A percentile compares a stretch with the other conserved stretches of the same genome.
These are phyloP conservation scores for Phyllosticta citribraziliensis DNA, from an alignment of 2,329 filamentous ascomycete genomes.

Conservation along the genomic window DNA sequence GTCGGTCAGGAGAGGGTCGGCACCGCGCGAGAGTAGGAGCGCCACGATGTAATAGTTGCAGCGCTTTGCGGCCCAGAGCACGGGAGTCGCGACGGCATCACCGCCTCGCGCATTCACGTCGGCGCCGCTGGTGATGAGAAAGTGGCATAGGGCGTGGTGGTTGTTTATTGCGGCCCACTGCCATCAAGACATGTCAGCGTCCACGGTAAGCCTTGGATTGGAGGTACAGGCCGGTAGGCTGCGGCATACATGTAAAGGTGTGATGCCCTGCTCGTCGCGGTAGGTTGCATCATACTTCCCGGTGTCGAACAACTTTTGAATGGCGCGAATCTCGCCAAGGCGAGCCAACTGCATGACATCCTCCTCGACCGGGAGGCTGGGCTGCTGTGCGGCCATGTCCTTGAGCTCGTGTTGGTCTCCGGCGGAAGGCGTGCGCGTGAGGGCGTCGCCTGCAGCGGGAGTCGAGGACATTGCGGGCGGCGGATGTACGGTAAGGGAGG, in stretches of 20 bases:
- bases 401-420: slow-evolving; percentile 26
- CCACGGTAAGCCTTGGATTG: not conserved
- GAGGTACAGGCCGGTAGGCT: not conserved
- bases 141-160: slow-evolving; percentile 94
- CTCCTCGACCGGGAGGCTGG: slow-evolving; percentile 46
- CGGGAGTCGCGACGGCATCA: slow-evolving; percentile 84
- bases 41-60: slow-evolving; percentile 97
- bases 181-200: slow-evolving; percentile 4
- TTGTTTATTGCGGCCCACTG: slow-evolving; percentile 99
- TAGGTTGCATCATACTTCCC: slow-evolving; percentile 75
- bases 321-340: slow-evolving; percentile 72
- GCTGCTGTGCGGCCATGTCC: slow-evolving; percentile 26
- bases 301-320: slow-evolving; percentile 82
- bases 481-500: not conserved
- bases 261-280: slow-evolving; percentile 86
- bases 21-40: slow-evolving; percentile 80
- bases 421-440: slow-evolving; percentile 1
- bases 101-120: slow-evolving; percentile 93
- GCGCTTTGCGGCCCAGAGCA: slow-evolving; percentile 94
- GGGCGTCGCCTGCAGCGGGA: not conserved
- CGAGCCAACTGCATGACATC: slow-evolving; percentile 96
- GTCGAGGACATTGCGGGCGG: not conserved
- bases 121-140: slow-evolving; percentile 75
- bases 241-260: slow-evolving; percentile 70
- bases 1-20: slow-evolving; percentile 85